Conservation (phyloP, 2,329 filamentous ascomycete genomes). For the Macrophomina tecta region DNA sequence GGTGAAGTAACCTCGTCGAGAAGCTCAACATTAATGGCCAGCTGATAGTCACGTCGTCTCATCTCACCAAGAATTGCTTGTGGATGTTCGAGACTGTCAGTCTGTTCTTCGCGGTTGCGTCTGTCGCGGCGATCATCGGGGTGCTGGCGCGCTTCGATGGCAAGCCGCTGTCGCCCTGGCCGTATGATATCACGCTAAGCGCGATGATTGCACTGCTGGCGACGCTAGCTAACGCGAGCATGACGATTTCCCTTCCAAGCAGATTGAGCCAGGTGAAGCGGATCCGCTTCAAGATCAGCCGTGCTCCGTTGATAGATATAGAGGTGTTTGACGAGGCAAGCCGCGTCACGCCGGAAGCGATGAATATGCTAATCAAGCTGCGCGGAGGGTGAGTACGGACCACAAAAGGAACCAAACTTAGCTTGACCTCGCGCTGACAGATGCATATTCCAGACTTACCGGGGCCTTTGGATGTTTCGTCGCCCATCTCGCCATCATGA, state of each 20-base stretch:
- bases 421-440: too few relatives aligned
- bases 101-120: slow-evolving; percentile 20
- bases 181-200: slow-evolving; percentile 28
- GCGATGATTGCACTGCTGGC: slow-evolving; percentile 17
- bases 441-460: not conserved
- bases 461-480: not conserved
- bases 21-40: not conserved
- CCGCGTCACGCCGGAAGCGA: slow-evolving; percentile 39
- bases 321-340: slow-evolving; percentile 42
- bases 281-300: slow-evolving; percentile 27
- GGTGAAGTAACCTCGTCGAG: not conserved
- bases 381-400: slow-evolving; percentile 34
- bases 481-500: not conserved
- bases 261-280: slow-evolving; percentile 30
- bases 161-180: slow-evolving; percentile 27
- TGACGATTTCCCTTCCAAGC: slow-evolving; percentile 22
- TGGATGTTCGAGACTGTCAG: slow-evolving; percentile 30
- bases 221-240: slow-evolving; percentile 24
- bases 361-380: slow-evolving; percentile 37
- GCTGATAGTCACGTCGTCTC: not conserved
- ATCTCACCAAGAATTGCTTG: not conserved
- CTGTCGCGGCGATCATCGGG: slow-evolving; percentile 27
- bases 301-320: slow-evolving; percentile 36
- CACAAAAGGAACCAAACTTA: too few relatives aligned
- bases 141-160: slow-evolving; percentile 28